phyloP scores from a whole-genome alignment of 2,329 filamentous ascomycete genomes.

The Trichoderma hamatum region DNA sequence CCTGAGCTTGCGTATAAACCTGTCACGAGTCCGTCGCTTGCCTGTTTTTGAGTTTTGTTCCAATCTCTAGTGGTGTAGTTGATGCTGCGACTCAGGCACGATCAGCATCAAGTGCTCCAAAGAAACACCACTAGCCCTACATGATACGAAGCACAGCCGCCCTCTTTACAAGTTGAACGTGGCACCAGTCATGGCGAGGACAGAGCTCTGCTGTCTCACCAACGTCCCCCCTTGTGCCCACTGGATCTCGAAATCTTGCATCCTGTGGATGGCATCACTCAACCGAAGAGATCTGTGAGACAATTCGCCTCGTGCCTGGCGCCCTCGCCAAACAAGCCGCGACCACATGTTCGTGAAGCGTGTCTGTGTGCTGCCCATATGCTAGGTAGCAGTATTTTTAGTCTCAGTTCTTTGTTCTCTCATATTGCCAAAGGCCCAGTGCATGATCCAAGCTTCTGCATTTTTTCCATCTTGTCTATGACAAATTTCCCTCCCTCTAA shows the following conservation, averaged over 20 bases:
- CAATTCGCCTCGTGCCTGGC: conserved; percentile 23
- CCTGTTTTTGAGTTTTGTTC: conserved; percentile 22
- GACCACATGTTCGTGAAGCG: conserved; percentile 14
- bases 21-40: conserved; percentile 15
- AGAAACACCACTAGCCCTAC: background rate
- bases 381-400: conserved; percentile 5
- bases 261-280: conserved; percentile 16
- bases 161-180: conserved; percentile 8
- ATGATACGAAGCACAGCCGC: conserved; percentile 11
- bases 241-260: conserved; percentile 18
- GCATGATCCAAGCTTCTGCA: conserved; percentile 8
- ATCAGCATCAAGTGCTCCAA: background rate
- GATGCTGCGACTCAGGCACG: background rate
- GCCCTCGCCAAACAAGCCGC: conserved; percentile 20
- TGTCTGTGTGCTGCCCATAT: background rate
- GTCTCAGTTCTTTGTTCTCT: background rate
- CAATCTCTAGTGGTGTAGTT: background rate
- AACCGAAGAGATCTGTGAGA: conserved; percentile 26
- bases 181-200: conserved; percentile 18
- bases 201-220: conserved; percentile 19
- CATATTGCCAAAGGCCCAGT: conserved; percentile 8
- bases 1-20: background rate
- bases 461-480: conserved; percentile 10
- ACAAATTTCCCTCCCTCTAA: conserved; percentile 19
- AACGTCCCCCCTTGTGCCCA: background rate